A percentile compares a stretch with the other conserved stretches of the same genome.
These are phyloP conservation scores for Toxicodendron radicans DNA, from an alignment of 345 rosid species.

Conservation along the genomic window DNA sequence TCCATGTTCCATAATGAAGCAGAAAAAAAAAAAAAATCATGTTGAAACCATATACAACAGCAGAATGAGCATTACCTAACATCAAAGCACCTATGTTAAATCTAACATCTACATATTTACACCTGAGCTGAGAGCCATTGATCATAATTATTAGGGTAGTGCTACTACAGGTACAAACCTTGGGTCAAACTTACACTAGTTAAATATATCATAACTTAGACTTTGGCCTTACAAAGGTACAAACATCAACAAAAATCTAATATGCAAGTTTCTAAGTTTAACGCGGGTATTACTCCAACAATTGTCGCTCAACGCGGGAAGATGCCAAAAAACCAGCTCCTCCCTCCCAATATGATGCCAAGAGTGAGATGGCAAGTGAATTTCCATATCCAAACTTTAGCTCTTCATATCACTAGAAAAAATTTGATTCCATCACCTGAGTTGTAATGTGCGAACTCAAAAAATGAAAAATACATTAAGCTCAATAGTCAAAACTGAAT, in stretches of 20 bases:
- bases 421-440: neutral
- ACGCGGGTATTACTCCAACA: neutral
- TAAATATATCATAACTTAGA: neutral
- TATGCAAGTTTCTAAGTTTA: neutral
- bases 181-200: neutral
- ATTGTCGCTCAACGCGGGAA: neutral
- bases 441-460: neutral
- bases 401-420: conserved; percentile 3
- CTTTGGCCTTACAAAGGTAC: neutral
- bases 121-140: neutral
- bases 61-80: neutral
- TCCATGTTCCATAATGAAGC: neutral
- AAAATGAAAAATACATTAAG: neutral
- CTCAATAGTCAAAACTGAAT: neutral
- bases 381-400: neutral
- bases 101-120: conserved; percentile 13
- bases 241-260: conserved; percentile 12
- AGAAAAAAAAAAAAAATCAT: neutral
- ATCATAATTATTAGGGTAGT: neutral
- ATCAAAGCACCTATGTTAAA: neutral
- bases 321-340: neutral
- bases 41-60: neutral
- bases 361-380: neutral
- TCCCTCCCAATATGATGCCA: conserved; percentile 1
- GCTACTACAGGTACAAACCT: neutral